phyloP scores from a whole-genome alignment of 1,284 basidiomycete genomes.

The Apiotrichum montevideense region DNA sequence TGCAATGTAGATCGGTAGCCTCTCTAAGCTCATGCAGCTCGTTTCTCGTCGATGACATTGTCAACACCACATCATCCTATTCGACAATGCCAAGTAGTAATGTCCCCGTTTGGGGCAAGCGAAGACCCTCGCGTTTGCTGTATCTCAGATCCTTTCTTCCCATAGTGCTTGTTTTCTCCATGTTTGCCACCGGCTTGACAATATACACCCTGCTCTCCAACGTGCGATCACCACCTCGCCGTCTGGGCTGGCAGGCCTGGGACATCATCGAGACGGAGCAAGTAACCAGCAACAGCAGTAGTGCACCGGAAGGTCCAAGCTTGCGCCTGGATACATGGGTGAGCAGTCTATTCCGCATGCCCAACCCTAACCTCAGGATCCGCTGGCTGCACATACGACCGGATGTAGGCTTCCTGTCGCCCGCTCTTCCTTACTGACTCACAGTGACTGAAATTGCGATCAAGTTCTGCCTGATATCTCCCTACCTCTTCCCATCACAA shows the following conservation, averaged over 20 bases:
- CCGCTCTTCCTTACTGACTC: too few species aligned
- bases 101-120: too few species aligned
- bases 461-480: constrained; percentile 62
- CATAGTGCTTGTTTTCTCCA: neutral
- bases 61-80: neutral
- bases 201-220: constrained; percentile 45
- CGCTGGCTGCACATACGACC: constrained; percentile 71
- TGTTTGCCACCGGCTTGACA: constrained; percentile 50
- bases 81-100: too few species aligned
- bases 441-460: constrained; percentile 68
- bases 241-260: constrained; percentile 88
- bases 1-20: too few species aligned
- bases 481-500: constrained; percentile 52
- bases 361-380: constrained; percentile 42
- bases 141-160: neutral
- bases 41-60: neutral
- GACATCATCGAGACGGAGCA: constrained; percentile 52
- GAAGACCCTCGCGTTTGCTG: neutral
- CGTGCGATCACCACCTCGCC: constrained; percentile 65
- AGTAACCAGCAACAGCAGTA: neutral
- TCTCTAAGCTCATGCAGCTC: too few species aligned
- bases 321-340: constrained; percentile 72
- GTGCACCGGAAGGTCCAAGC: constrained; percentile 41
- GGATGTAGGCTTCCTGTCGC: constrained; percentile 51
- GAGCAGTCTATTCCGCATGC: constrained; percentile 29